Evolutionary conservation across 768 basidiomycete genomes (phyloP).

Genomic region (Lenzites betulinus): DNA sequence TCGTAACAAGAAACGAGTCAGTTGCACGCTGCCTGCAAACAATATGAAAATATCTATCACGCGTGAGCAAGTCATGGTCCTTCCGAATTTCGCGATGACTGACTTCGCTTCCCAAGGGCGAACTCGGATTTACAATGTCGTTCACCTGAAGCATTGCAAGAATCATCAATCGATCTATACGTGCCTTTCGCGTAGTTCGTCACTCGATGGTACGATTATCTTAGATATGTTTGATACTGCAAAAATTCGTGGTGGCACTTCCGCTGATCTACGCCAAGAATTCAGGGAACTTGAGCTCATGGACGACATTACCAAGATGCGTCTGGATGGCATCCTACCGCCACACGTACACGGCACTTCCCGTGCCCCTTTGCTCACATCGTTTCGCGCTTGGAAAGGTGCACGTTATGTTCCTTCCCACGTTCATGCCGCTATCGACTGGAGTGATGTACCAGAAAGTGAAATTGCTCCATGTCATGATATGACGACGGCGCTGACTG

Average conservation of each 20-base stretch:
- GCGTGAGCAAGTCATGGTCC: slow-evolving; percentile 18
- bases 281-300: too few relatives aligned
- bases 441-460: not conserved
- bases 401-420: too few relatives aligned
- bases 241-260: too few relatives aligned
- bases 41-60: slow-evolving; percentile 22
- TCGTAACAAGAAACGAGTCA: not conserved
- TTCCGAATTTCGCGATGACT: slow-evolving; percentile 30
- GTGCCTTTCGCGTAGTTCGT: slow-evolving; percentile 23
- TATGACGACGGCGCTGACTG: too few relatives aligned
- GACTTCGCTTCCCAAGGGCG: slow-evolving; percentile 28
- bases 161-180: slow-evolving; percentile 26
- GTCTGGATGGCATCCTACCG: too few relatives aligned
- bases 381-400: too few relatives aligned
- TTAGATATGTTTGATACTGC: slow-evolving; percentile 7
- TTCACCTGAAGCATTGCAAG: slow-evolving; percentile 18
- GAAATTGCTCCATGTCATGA: too few relatives aligned
- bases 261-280: too few relatives aligned
- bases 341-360: too few relatives aligned
- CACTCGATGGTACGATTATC: slow-evolving; percentile 18
- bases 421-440: not conserved
- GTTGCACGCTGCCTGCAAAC: not conserved
- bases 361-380: too few relatives aligned
- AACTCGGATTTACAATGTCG: slow-evolving; percentile 21
- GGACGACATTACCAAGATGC: too few relatives aligned